Conservation (phyloP, 83 land plant genomes). For the Diphasiastrum complanatum region DNA sequence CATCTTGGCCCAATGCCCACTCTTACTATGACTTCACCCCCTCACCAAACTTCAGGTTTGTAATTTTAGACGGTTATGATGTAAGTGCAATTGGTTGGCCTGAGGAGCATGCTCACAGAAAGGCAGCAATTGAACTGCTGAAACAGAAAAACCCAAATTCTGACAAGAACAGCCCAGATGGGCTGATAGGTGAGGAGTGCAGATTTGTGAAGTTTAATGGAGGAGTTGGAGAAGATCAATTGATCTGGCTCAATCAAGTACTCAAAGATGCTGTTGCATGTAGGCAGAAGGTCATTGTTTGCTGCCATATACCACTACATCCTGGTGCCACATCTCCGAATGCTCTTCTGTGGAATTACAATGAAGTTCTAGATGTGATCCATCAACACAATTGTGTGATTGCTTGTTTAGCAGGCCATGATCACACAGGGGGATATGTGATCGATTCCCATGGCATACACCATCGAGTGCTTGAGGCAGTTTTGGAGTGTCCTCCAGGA, state of each 20-base stretch:
- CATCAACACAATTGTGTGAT: conserved; percentile 74
- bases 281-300: conserved; percentile 60
- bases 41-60: conserved; percentile 53
- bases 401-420: conserved; percentile 85
- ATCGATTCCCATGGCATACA: conserved; percentile 78
- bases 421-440: conserved; percentile 77
- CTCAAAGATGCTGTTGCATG: conserved; percentile 49
- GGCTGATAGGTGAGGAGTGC: conserved; percentile 51
- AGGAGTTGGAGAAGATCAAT: conserved; percentile 67
- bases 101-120: conserved; percentile 57
- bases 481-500: conserved; percentile 91
- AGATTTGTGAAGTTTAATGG: conserved; percentile 93
- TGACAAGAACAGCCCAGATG: conserved; percentile 71
- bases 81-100: conserved; percentile 94
- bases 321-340: conserved; percentile 47
- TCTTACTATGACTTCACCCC: conserved; percentile 88
- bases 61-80: conserved; percentile 88
- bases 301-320: conserved; percentile 80
- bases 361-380: conserved; percentile 75
- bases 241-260: conserved; percentile 61
- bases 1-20: conserved; percentile 33
- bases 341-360: conserved; percentile 76
- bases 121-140: conserved; percentile 47
- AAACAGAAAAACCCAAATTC: conserved; percentile 65
- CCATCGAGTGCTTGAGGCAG: conserved; percentile 88